phyloP scores from a whole-genome alignment of 2,329 filamentous ascomycete genomes.

The Cercospora sojina region DNA sequence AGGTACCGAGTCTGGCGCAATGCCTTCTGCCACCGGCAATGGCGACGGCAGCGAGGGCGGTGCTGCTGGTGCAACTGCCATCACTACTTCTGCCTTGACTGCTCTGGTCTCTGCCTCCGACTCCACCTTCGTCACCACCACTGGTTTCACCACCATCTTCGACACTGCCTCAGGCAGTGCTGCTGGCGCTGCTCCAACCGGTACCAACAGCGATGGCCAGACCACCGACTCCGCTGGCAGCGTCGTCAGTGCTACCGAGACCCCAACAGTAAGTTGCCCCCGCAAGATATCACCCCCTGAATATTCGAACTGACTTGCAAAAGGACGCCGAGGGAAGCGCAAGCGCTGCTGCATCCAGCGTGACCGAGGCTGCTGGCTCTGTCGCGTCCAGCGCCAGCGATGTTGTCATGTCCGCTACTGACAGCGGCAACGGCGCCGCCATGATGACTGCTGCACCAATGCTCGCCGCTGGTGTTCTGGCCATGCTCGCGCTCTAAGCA shows the following conservation, averaged over 20 bases:
- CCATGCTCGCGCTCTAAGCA: slow-evolving; percentile 50
- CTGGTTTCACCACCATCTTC: slow-evolving; percentile 39
- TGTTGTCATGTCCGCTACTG: slow-evolving; percentile 18
- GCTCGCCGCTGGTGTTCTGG: slow-evolving; percentile 40
- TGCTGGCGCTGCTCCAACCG: slow-evolving; percentile 17
- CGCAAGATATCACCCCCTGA: not conserved
- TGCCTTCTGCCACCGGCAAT: slow-evolving; percentile 1
- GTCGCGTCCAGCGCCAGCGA: slow-evolving; percentile 15
- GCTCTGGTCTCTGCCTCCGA: slow-evolving; percentile 34
- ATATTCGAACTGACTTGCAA: not conserved
- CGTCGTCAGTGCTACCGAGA: slow-evolving; percentile 19
- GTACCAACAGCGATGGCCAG: slow-evolving; percentile 7
- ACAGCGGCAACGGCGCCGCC: slow-evolving; percentile 27
- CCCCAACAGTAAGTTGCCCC: slow-evolving; percentile 16
- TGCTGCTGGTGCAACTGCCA: slow-evolving; percentile 12
- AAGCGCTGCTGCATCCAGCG: slow-evolving; percentile 16
- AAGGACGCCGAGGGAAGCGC: slow-evolving; percentile 13
- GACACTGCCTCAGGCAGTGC: slow-evolving; percentile 10
- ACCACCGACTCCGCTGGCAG: slow-evolving; percentile 15
- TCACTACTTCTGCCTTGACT: slow-evolving; percentile 37
- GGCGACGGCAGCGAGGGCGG: slow-evolving; percentile 1
- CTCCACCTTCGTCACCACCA: slow-evolving; percentile 36
- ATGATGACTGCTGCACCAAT: slow-evolving; percentile 37
- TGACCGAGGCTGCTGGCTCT: slow-evolving; percentile 19
- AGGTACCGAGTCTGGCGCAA: slow-evolving; percentile 15